Conservation (phyloP, 2,329 filamentous ascomycete species). For the Fusarium praegraminearum region DNA sequence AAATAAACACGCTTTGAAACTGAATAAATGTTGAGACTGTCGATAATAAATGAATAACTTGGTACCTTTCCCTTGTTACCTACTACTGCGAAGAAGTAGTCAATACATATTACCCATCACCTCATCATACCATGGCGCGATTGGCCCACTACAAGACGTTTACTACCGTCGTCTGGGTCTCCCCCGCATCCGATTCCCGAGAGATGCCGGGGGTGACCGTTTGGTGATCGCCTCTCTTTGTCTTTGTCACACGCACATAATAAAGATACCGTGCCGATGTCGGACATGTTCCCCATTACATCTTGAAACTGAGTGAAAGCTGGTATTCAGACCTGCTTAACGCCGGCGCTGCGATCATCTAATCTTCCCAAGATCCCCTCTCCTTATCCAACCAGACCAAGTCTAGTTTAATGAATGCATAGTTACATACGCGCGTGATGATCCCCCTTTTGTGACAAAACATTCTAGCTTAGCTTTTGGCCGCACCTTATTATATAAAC, state of each 20-base stretch:
- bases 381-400: constrained; percentile 26
- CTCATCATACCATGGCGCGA: constrained; percentile 52
- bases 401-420: constrained; percentile 43
- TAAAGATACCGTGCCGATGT: constrained; percentile 23
- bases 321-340: constrained; percentile 35
- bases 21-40: constrained; percentile 13
- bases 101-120: constrained; percentile 38
- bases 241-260: constrained; percentile 1
- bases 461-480: constrained; percentile 26
- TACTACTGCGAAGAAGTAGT: constrained; percentile 18
- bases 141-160: constrained; percentile 48
- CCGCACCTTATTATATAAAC: constrained; percentile 26
- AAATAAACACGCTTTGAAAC: neutral
- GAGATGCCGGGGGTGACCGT: constrained; percentile 20
- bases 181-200: constrained; percentile 33
- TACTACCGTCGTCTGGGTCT: constrained; percentile 10
- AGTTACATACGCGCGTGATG: constrained; percentile 6
- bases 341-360: constrained; percentile 33
- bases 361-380: constrained; percentile 12
- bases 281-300: constrained; percentile 14
- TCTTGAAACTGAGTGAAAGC: constrained; percentile 17
- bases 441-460: constrained; percentile 16
- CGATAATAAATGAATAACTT: constrained; percentile 37
- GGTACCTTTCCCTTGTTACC: constrained; percentile 34
- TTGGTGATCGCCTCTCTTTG: constrained; percentile 36